phyloP scores from a whole-genome alignment of 805 yeast genomes.

The Brettanomyces nanus region DNA sequence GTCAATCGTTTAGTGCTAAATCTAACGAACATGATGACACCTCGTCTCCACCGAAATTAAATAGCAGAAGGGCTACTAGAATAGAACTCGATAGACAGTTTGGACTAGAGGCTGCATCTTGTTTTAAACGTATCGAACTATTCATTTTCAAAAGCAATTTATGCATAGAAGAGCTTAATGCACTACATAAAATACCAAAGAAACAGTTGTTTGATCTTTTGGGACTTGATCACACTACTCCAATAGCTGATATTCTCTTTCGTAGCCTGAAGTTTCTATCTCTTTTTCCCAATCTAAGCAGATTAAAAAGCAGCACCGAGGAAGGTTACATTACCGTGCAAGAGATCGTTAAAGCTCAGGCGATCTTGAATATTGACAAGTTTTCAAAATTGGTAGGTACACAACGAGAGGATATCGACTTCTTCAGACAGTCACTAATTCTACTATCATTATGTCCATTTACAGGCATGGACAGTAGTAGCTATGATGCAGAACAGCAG shows the following conservation, averaged over 20 bases:
- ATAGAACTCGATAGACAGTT: conserved; percentile 12
- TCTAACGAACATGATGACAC: too few species aligned
- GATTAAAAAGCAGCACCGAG: not conserved
- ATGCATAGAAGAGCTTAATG: conserved; percentile 14
- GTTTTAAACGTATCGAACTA: conserved; percentile 19
- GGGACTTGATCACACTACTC: conserved; percentile 27
- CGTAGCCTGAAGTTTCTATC: conserved; percentile 32
- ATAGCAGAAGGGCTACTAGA: conserved; percentile 9
- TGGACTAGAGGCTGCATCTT: conserved; percentile 10
- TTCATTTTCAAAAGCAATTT: conserved; percentile 17
- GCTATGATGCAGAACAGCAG: not conserved
- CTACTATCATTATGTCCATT: conserved; percentile 34
- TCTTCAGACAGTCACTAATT: conserved; percentile 35
- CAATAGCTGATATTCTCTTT: conserved; percentile 29
- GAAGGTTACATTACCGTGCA: conserved; percentile 26
- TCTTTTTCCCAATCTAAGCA: conserved; percentile 15
- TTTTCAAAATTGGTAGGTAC: conserved; percentile 27
- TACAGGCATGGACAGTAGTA: not conserved
- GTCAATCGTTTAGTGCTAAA: too few species aligned
- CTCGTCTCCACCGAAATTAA: not conserved
- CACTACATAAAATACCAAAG: conserved; percentile 18
- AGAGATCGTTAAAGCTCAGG: conserved; percentile 35
- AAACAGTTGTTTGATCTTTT: conserved; percentile 23
- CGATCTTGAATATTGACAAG: conserved; percentile 37
- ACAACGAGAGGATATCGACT: too few species aligned